Evolutionary conservation across 768 basidiomycete genomes (phyloP), one percentile per base, ranked within the genome.

Genomic region (Hygrophoropsis aurantiaca): DNA sequence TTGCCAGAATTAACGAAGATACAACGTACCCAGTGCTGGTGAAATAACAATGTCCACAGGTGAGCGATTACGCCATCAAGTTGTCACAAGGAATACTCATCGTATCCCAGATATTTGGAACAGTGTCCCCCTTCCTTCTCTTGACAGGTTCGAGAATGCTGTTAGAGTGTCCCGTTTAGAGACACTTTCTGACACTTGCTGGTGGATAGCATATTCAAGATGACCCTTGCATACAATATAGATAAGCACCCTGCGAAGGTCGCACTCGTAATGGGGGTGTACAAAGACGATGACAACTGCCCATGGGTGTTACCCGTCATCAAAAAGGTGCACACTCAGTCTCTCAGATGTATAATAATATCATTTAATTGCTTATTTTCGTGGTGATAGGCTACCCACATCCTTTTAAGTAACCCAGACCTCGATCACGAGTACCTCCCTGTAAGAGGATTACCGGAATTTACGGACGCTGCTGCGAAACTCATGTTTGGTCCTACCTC

Each of bases 301-400:
- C 87, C 93, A 11, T 97, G 92, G 90, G 82, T 95, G 20, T 79
- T 97, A 21, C 93, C 93, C 18, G 90, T 91, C 23, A 86, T 97
- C 11, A 89, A 85, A 67, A 91, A 90, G 79, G 91, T 87, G 50
- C 53, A 69, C 44, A 16, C 37, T 19, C 26, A 40, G 25, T n/a
- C n/a, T n/a, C n/a, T n/a, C n/a, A n/a, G n/a, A n/a, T n/a, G 35
- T 49, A 26, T 44, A 26, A 38, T 44, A 47, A 35, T 20, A 15
- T 25, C 37, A 19, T 46, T 4, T 23, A 18, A 34, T 30, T 11
- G 19, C 20, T 41, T 21, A 38, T 34, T 32, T 13, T 53, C n/a
- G n/a, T 40, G 39, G 13, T 26, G 25, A 16, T 55, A 92, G 93
- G 92, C 89, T 16, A 90, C 86, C 11, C 69, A 79, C 42, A 78